phyloP scores from a whole-genome alignment of 75 land plant species.

The Cryptomeria japonica region DNA sequence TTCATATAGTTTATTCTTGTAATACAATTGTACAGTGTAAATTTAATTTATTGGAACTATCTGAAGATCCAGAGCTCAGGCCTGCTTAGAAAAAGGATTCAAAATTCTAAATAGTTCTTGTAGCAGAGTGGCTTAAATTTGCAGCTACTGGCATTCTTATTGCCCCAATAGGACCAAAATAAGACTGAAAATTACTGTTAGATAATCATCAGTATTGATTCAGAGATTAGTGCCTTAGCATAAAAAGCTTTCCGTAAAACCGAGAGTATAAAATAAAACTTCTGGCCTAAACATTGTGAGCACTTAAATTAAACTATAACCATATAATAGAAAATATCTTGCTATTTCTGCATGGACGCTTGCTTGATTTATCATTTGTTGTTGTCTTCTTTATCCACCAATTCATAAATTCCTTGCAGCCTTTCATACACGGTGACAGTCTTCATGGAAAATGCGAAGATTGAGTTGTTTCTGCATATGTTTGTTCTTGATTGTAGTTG shows the following conservation, averaged over 20 bases:
- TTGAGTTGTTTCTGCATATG: not conserved
- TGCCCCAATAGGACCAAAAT: not conserved
- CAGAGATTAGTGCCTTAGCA: not conserved
- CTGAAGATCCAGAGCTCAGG: not conserved
- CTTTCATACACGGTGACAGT: not conserved
- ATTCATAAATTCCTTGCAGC: not conserved
- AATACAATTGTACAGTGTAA: conserved; percentile 4
- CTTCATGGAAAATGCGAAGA: not conserved
- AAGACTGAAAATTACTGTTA: not conserved
- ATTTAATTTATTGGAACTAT: not conserved
- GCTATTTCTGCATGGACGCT: not conserved
- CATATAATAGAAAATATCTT: not conserved
- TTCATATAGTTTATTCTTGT: not conserved
- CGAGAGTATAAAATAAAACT: not conserved
- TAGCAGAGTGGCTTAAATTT: not conserved
- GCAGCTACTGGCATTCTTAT: not conserved
- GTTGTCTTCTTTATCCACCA: not conserved
- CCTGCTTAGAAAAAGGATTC: not conserved
- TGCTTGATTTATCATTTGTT: not conserved
- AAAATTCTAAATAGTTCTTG: not conserved
- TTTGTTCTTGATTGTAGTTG: not conserved
- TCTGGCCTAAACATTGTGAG: not conserved
- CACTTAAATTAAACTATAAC: not conserved
- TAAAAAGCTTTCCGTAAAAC: not conserved
- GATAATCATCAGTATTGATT: not conserved